phyloP scores from a whole-genome alignment of 345 rosid genomes.

The Dimocarpus longan region DNA sequence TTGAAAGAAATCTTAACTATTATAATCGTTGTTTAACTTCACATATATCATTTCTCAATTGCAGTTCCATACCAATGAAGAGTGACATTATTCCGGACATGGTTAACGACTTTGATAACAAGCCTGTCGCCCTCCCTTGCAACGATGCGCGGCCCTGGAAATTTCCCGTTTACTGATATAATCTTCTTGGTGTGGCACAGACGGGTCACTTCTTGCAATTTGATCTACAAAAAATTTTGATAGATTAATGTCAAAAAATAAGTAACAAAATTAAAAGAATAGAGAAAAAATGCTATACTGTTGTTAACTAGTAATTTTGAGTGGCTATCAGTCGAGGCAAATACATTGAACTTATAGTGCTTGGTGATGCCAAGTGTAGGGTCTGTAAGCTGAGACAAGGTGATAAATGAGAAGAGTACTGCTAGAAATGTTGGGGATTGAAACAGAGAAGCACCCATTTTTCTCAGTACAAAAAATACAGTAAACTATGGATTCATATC shows the following conservation, averaged over 20 bases:
- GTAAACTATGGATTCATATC: too few species aligned
- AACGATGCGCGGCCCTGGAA: conserved; percentile 52
- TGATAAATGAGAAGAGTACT: too few species aligned
- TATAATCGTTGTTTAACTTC: not conserved
- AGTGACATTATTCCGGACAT: conserved; percentile 49
- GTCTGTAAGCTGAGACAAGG: too few species aligned
- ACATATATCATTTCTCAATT: too few species aligned
- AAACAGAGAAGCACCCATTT: too few species aligned
- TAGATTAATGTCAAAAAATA: not conserved
- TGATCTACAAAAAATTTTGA: conserved; percentile 30
- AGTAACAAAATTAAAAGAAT: not conserved
- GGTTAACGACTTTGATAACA: conserved; percentile 54
- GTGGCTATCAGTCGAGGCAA: conserved; percentile 5
- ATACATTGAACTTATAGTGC: conserved; percentile 74
- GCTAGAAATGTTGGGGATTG: too few species aligned
- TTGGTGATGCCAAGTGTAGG: conserved; percentile 52
- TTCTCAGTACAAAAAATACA: too few species aligned
- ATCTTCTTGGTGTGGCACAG: conserved; percentile 58
- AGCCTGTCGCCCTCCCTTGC: conserved; percentile 65
- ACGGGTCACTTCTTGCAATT: conserved; percentile 47
- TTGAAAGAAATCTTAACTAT: not conserved
- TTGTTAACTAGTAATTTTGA: too few species aligned
- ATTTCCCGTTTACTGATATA: conserved; percentile 59
- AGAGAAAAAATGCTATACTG: not conserved
- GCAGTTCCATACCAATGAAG: conserved; percentile 50